These are phyloP conservation scores for Camellia lanceoleosa DNA, from an alignment of 148 eudicot species.

Conservation along the genomic window DNA sequence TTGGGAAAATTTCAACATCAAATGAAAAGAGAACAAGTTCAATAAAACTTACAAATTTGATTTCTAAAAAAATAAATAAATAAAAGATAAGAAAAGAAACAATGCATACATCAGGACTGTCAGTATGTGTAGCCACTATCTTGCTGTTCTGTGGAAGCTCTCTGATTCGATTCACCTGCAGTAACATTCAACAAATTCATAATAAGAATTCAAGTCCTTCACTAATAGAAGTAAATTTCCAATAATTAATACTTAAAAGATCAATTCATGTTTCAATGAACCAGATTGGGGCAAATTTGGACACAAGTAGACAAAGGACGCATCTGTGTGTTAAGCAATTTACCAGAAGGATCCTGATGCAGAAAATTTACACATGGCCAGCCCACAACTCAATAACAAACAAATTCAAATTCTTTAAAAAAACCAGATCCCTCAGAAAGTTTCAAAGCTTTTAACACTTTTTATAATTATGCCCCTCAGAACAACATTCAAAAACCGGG, in stretches of 20 bases:
- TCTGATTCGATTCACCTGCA: constrained; percentile 92
- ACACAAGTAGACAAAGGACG: not conserved
- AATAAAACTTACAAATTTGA: not conserved
- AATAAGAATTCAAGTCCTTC: not conserved
- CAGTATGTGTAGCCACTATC: constrained; percentile 97
- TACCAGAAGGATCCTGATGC: not conserved
- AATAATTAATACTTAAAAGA: not conserved
- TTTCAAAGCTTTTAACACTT: not conserved
- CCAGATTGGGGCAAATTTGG: not conserved
- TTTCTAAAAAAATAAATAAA: not conserved
- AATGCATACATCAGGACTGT: constrained; percentile 78
- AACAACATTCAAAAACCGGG: not conserved
- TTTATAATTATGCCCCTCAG: not conserved
- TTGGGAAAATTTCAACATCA: not conserved
- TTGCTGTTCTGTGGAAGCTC: constrained; percentile 92
- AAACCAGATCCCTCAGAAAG: not conserved
- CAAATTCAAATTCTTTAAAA: not conserved
- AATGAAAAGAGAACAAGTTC: not conserved
- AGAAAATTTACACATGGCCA: not conserved
- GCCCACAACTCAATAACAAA: not conserved
- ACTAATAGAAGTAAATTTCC: not conserved
- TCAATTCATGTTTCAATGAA: not conserved
- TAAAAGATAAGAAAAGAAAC: not conserved
- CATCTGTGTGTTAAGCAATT: not conserved
- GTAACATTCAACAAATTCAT: not conserved